Conservation (phyloP, 2,329 filamentous ascomycete genomes). For the Hymenoscyphus repandus region DNA sequence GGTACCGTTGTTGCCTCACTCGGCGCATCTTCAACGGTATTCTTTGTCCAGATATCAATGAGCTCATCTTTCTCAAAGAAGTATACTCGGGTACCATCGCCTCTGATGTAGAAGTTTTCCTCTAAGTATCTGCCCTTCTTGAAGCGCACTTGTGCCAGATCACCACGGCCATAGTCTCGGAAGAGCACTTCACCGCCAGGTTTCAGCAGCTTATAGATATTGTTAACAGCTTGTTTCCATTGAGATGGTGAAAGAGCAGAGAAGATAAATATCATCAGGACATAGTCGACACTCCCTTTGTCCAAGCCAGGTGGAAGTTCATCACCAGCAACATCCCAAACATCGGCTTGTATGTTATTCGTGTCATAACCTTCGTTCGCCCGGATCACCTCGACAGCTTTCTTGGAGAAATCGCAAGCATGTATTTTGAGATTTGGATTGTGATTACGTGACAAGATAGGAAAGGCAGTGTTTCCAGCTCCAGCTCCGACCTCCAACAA, state of each 20-base stretch:
- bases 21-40: conserved; percentile 8
- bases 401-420: conserved; percentile 94
- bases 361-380: conserved; percentile 70
- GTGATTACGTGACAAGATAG: conserved; percentile 75
- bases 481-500: conserved; percentile 91
- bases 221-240: conserved; percentile 77
- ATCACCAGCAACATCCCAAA: conserved; percentile 82
- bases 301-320: conserved; percentile 70
- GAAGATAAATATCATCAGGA: conserved; percentile 96
- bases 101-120: conserved; percentile 95
- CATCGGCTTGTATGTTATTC: conserved; percentile 74
- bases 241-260: conserved; percentile 81
- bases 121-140: conserved; percentile 91
- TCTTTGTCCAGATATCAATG: conserved; percentile 67
- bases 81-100: conserved; percentile 93
- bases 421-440: conserved; percentile 80
- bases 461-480: conserved; percentile 94
- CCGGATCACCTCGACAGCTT: conserved; percentile 89
- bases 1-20: conserved; percentile 11
- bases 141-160: conserved; percentile 93
- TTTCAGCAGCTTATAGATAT: conserved; percentile 78
- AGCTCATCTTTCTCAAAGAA: conserved; percentile 92
- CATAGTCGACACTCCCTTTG: conserved; percentile 81
- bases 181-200: conserved; percentile 92
- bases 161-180: conserved; percentile 92